A percentile compares a stretch with the other conserved stretches of the same genome.
Conservation (phyloP, 495 filamentous ascomycete species). For the Durotheca rogersii region DNA sequence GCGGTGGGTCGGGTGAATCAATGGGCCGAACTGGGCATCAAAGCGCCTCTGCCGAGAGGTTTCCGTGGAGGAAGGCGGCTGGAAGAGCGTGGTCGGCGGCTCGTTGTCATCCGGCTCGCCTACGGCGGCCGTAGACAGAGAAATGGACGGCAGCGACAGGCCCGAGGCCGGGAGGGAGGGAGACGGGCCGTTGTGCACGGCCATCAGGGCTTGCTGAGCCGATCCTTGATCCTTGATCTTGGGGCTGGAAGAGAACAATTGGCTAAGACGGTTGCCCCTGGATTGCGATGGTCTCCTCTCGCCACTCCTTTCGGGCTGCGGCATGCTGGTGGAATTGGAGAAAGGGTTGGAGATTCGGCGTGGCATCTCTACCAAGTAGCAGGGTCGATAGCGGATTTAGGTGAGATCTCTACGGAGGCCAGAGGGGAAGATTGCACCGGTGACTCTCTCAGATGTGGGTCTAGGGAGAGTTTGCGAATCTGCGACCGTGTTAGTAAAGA, state of each 20-base stretch:
- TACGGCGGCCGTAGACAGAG: conserved; percentile 81
- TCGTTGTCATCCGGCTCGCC: conserved; percentile 71
- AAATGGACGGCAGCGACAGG: conserved; percentile 86
- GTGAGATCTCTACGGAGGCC: conserved; percentile 15
- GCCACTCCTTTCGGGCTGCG: conserved; percentile 40
- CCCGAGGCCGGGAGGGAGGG: conserved; percentile 68
- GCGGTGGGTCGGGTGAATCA: conserved; percentile 74
- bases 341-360: conserved; percentile 50
- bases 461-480: conserved; percentile 10
- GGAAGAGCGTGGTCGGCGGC: conserved; percentile 77
- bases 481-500: conserved; percentile 12
- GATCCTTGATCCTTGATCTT: conserved; percentile 62
- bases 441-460: conserved; percentile 1
- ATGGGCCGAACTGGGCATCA: conserved; percentile 90
- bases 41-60: conserved; percentile 68
- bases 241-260: conserved; percentile 66
- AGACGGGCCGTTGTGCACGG: conserved; percentile 61
- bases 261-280: conserved; percentile 57
- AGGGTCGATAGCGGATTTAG: conserved; percentile 10
- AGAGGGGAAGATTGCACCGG: conserved; percentile 7
- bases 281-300: conserved; percentile 59
- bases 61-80: conserved; percentile 88
- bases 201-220: conserved; percentile 59
- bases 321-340: conserved; percentile 33
- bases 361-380: conserved; percentile 45